Base-by-base conservation (phyloP, 2,329 filamentous ascomycete genomes). In the Fusarium sp. region DNA sequence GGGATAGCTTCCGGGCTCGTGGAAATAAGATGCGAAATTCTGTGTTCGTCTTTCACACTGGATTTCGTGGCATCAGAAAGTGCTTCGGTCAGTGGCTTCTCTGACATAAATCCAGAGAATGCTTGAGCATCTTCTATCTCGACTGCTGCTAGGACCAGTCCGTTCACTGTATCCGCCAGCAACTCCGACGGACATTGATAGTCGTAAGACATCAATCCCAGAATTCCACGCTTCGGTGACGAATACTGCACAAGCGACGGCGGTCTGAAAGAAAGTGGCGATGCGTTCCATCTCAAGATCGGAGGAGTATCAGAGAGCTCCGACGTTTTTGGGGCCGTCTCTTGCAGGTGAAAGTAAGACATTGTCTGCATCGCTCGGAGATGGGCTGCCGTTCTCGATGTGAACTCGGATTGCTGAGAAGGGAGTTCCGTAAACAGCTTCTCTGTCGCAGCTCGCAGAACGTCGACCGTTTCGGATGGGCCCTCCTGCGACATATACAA, bases 331-430 rank as follows among this genome's bases (percentile, higher is more conserved):
- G 11, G 81, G 67, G 6, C 46, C 26, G 43, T 17, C 8, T 62
- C 53, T 34, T 73, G 60, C 12, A 69, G 34, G 73, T 95, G 92
- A 72, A 95, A 93, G 70, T 94, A 95, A 0, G 91, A 89, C 83
- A 93, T 89, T n/a, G 85, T 87, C 69, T 94, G 91, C 90, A 95
- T 93, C 7, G 85, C 84, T 49, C 91, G 82, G 4, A 92, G 77
- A 62, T 94, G 88, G 1, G 86, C 83, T 0, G 90, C 85, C 11
- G 89, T 91, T 36, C 89, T 82, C 4, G 85, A 80, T 2, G 82
- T 82, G 39, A 82, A 81, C 39, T 88, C 85, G n/a, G 82, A 82
- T 10, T 83, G 77, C 68, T 89, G 85, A 2, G 90, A 89, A 7
- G 89, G 85, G 6, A 93, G 78, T 7, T 82, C 80, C 38, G 80